phyloP scores from a whole-genome alignment of 352 stramenopile genomes.

The Pythium monospermum region DNA sequence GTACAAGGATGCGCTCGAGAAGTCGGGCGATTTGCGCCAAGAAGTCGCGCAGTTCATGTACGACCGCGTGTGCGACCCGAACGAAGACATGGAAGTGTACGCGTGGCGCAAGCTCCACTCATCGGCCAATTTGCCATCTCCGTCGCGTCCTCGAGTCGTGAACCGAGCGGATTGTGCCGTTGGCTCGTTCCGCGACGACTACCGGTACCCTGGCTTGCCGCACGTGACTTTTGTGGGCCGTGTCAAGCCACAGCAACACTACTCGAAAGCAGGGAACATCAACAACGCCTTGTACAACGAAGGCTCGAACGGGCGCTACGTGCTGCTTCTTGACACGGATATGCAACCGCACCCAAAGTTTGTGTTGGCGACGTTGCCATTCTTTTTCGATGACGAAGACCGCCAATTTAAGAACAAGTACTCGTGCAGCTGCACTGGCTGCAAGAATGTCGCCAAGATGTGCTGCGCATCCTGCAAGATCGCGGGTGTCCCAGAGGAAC shows the following conservation, averaged over 20 bases:
- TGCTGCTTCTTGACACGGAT: slow-evolving; percentile 77
- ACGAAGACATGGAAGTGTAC: slow-evolving; percentile 86
- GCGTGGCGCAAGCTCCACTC: slow-evolving; percentile 84
- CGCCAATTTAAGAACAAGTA: slow-evolving; percentile 78
- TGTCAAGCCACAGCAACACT: slow-evolving; percentile 70
- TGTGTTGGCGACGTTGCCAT: slow-evolving; percentile 68
- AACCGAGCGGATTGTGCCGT: slow-evolving; percentile 71
- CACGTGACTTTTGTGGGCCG: slow-evolving; percentile 76
- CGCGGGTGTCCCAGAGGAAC: slow-evolving; percentile 72
- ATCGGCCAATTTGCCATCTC: slow-evolving; percentile 71
- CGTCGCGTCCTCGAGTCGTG: slow-evolving; percentile 63
- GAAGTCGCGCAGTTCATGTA: slow-evolving; percentile 88
- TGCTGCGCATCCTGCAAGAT: slow-evolving; percentile 85
- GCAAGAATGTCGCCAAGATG: slow-evolving; percentile 79
- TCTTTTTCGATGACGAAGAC: slow-evolving; percentile 86
- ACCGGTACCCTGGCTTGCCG: slow-evolving; percentile 74
- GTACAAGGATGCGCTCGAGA: slow-evolving; percentile 76
- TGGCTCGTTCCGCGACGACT: slow-evolving; percentile 82
- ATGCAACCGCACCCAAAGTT: slow-evolving; percentile 88
- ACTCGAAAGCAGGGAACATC: slow-evolving; percentile 87
- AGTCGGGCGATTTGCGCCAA: slow-evolving; percentile 69
- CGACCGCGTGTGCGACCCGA: slow-evolving; percentile 79
- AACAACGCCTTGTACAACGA: slow-evolving; percentile 90
- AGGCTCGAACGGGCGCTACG: slow-evolving; percentile 70
- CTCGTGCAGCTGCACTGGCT: slow-evolving; percentile 63